Percentiles rank a stretch among this genome's conserved stretches.
Conservation (phyloP, 2,329 filamentous ascomycete genomes). For the Phaeosphaeriaceae sp. region DNA sequence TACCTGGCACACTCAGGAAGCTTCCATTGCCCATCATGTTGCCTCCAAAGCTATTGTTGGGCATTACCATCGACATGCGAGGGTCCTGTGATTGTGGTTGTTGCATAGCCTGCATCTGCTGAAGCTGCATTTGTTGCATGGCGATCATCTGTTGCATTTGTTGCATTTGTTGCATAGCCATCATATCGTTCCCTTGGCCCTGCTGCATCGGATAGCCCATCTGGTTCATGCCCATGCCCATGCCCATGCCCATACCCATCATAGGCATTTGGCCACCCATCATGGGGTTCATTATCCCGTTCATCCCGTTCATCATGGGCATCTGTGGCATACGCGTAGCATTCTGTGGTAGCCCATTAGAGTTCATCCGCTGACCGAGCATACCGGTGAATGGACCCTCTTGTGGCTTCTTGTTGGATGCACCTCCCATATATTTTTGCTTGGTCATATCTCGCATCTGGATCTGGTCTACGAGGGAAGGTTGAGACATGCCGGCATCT, state of each 20-base stretch:
- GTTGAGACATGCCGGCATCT: constrained; percentile 37
- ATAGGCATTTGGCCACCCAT: constrained; percentile 35
- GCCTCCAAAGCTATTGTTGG: constrained; percentile 25
- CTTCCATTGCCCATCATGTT: constrained; percentile 30
- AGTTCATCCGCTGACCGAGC: constrained; percentile 43
- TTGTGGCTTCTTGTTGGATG: constrained; percentile 38
- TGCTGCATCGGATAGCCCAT: constrained; percentile 67
- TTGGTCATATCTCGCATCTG: constrained; percentile 46
- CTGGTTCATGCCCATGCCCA: constrained; percentile 32
- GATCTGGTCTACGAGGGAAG: constrained; percentile 47
- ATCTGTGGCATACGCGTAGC: constrained; percentile 36
- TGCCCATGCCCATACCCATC: constrained; percentile 37
- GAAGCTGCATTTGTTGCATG: constrained; percentile 68
- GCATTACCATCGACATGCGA: constrained; percentile 33
- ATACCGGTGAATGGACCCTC: constrained; percentile 45
- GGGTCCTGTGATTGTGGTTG: constrained; percentile 36
- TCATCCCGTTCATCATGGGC: constrained; percentile 34
- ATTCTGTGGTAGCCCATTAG: constrained; percentile 23
- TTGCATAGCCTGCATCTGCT: constrained; percentile 43
- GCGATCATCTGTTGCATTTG: constrained; percentile 45
- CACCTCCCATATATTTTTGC: constrained; percentile 46
- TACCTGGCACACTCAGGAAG: constrained; percentile 32
- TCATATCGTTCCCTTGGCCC: constrained; percentile 66
- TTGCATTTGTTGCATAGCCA: constrained; percentile 93
- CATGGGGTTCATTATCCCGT: constrained; percentile 30